Evolutionary conservation across 306 rosid genomes (phyloP), one percentile per base, ranked within the genome.

Genomic region (Crataegus laevigata): DNA sequence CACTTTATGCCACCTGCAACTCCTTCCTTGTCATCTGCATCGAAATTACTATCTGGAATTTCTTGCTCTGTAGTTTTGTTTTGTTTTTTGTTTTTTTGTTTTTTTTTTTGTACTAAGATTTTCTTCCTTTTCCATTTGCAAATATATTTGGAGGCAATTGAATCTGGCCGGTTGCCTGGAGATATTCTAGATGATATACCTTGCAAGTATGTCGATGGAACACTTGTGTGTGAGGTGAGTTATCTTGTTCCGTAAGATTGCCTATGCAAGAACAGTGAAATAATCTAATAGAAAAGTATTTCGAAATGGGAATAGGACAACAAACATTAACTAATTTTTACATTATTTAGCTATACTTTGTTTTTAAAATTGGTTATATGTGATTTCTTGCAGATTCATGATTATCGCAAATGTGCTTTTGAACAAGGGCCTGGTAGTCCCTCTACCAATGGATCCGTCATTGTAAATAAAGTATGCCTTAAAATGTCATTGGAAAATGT

Each of bases 131-230:
- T 78, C 61, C 68, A 42, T 82, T 42, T 73, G 26, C 68, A 59
- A 63, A 62, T 85, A 50, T 76, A 63, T 81, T 85, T 87, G 79
- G 36, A 94, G 99, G 98, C 98, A 73, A 96, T 96, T 79, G 99
- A 96, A 81, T 90, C 97, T 77, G 99, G 98, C 72, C 96, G 87
- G 82, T 84, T 92, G 85, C 99, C 98, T 78, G 96, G 96, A 78
- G 99, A 96, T 78, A 84, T 92, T 76, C 89, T 92, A 60, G 98
- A 92, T 84, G 98, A 89, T 77, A 88, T 94, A 79, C 97, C 97
- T 66, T 91, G 93, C 89, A 96, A 92, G 78, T 96, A 82, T 77
- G 75, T 90, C 75, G 90, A 96, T 83, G 98, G 99, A 80, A 80
- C 92, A 74, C 86, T 96, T 64, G 82, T 81, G 77, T 96, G 99